Evolutionary conservation across 257 asterid species (phyloP), one percentile per base, ranked within the genome.

Genomic region (Salvia miltiorrhiza): DNA sequence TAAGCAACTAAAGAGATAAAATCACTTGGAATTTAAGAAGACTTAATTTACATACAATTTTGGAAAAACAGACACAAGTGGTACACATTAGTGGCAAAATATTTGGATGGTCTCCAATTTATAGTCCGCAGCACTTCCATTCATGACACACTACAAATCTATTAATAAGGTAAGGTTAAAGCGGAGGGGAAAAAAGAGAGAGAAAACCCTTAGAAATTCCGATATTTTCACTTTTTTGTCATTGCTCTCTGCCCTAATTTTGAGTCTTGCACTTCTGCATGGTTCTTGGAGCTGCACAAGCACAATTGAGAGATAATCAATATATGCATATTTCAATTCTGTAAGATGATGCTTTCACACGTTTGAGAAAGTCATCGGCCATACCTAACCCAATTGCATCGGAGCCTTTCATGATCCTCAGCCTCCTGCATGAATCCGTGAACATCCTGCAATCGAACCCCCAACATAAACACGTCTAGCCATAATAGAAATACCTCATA

Each of bases 361-460:
- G n/a, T n/a, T n/a, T n/a, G n/a, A n/a, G 49, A 39, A 16, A 16
- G 28, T 2, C 67, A 23, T 39, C 1, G 39, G 40, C 6, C 80
- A 12, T 84, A 91, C 97, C 96, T 81, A 91, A 82, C 17, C 96
- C 97, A 7, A 88, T 82, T 45, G 96, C 96, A 52, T 91, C 95
- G 0, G 95, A 84, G 76, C 97, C 87, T 74, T 85, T 88, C 96
- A 91, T 89, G 85, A 91, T 91, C 83, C 97, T 82, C 71, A 91
- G 56, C 67, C 95, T 80, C 87, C 79, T 88, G 87, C 97, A 91
- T 1, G 97, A 85, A 70, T 79, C 87, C 3, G 79, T 82, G 82
- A 88, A 91, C 96, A 91, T 91, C 82, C 97, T 91, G 79, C 70
- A 54, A 69, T 43, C 68, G 63, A 69, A 63, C 24, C 44, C 48